Base-by-base conservation (phyloP, 805 yeast genomes). In the Wickerhamiella spandovensis region DNA sequence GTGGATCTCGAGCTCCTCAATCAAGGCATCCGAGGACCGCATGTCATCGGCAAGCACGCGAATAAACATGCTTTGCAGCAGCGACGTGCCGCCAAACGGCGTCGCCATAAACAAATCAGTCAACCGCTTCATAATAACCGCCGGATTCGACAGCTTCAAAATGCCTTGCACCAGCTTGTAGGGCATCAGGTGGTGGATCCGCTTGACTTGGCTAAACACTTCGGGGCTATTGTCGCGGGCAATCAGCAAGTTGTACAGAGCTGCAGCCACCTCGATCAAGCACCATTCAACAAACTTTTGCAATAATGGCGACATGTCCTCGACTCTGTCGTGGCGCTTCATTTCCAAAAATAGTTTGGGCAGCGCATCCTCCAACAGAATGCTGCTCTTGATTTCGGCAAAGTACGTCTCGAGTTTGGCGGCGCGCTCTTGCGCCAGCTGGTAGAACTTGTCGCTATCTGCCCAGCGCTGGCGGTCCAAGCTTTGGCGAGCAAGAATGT, bases 191-290 rank as follows among this genome's bases (percentile, higher is more conserved):
- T 73, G 67, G 66, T 90, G 96, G 39, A 92, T 67, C 51, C 81
- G 76, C 55, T 78, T 78, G 30, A 84, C 68, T 60, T 86, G 87
- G 12, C 75, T 72, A 58, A 82, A 80, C 57, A 84, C 70, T 57
- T 86, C 95, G 53, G 79, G 77, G 1, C 95, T 80, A 54, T 78
- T 78, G 62, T 90, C 97, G 48, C 78, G 81, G 1, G 90, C 92
- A 22, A 90, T 69, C 57, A 88, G 82, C 38, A 83, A 58, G 55
- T 85, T 87, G 65, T 85, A 89, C 2, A 90, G 67, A 0, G 95
- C 82, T 0, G 95, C 84, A 0, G 97, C 86, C 8, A 86, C 65
- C 62, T 88, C 90, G 10, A 90, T 76, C 53, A 87, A 79, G 53
- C 82, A 76, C 86, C 95, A 82, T 57, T 84, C 87, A 42, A 86